Evolutionary conservation across 176 grass and related monocot species (phyloP), one percentile per base, ranked within the genome.

Genomic region (Zizania latifolia): DNA sequence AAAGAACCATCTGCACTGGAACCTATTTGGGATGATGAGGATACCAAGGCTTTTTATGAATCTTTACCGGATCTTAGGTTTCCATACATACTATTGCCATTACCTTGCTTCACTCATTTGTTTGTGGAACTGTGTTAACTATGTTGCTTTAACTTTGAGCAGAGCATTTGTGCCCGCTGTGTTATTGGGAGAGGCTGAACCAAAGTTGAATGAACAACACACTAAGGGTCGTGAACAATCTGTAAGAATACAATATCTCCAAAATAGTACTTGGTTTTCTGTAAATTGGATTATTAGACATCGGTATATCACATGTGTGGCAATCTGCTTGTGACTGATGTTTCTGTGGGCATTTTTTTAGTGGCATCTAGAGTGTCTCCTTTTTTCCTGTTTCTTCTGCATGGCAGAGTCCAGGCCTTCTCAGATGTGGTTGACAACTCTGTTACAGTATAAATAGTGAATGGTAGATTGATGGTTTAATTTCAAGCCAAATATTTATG

Each of bases 161-260:
- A 99, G 96, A 82, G 92, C 89, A 67, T 99, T 99, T 92, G 96
- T 99, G 72, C 96, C 96, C 11, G 89, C 92, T 79, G 96, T 99
- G 30, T 87, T 99, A 78, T 67, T 99, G 70, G 96, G 96, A 88
- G 96, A 95, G 81, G 71, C 80, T 23, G 96, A 99, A 76, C 84
- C 87, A 41, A 99, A 92, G 65, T 80, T 62, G 19, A 95, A 78
- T 73, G 96, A 99, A 56, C 94, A 91, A 70, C 87, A 93, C 12
- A 1, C 74, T 39, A 98, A 94, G 79, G 77, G 77, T 23, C 82
- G 83, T 58, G 95, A 98, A 63, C 95, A 86, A 83, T 86, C 83
- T 78, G 96, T 99, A 95, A 99, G 86, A 73, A 73, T 88, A 67
- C 70, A 24, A 80, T 72, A 75, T 76, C 36, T 37, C 26, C 27